Evolutionary conservation across 202 grass and related monocot genomes (phyloP).

Genomic region (Dendrocalamus latiflorus): DNA sequence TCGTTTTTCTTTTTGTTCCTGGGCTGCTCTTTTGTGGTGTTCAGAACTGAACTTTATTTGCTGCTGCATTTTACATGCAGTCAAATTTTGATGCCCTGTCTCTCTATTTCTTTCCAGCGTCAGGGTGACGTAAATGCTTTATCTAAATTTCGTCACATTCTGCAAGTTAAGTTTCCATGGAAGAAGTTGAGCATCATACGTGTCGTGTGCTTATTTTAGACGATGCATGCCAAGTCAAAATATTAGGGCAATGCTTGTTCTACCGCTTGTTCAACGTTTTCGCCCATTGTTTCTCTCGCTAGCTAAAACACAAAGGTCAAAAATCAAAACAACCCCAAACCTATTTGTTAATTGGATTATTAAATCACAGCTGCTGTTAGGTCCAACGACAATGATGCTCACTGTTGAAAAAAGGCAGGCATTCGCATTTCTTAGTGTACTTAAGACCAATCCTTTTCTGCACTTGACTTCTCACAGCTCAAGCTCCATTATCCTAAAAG

Average conservation of each 20-base stretch:
- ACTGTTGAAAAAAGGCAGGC: not conserved
- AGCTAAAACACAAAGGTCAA: not conserved
- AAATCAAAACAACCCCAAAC: not conserved
- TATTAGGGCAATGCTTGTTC: not conserved
- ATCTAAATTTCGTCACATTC: not conserved
- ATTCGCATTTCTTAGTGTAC: not conserved
- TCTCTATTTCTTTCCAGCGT: not conserved
- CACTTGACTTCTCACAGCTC: not conserved
- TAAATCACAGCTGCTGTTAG: slow-evolving; percentile 14
- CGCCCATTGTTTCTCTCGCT: slow-evolving; percentile 3
- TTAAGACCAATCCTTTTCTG: not conserved
- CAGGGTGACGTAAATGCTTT: not conserved
- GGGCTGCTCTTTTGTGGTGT: not conserved
- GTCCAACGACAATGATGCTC: slow-evolving; percentile 6
- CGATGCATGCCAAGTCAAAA: not conserved
- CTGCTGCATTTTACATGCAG: not conserved
- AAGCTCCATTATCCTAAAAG: not conserved
- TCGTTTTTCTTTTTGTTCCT: not conserved
- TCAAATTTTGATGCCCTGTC: not conserved
- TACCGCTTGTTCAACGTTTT: not conserved
- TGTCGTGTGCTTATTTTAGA: not conserved
- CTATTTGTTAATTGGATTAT: not conserved
- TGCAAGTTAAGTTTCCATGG: not conserved
- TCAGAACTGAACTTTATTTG: not conserved
- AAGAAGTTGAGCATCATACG: not conserved